Conservation (phyloP, 139 green algal genomes). For the Pseudopediastrum boryanum region DNA sequence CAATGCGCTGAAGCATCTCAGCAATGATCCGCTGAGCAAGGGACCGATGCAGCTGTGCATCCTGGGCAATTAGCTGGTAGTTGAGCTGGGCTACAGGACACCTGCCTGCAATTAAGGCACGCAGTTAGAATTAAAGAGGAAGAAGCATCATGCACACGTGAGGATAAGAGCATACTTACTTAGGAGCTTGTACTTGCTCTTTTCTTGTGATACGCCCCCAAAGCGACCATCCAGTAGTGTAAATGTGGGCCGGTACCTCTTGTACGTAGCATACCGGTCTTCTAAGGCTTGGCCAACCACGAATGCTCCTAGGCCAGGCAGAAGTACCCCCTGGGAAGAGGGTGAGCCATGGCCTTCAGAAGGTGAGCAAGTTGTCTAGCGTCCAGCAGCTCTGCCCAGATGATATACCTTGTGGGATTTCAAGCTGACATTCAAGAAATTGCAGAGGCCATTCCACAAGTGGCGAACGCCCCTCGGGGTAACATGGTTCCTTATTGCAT, state of each 20-base stretch:
- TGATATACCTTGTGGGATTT: constrained; percentile 40
- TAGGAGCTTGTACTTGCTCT: constrained; percentile 45
- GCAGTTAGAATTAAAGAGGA: too few relatives aligned
- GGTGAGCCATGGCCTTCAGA: too few relatives aligned
- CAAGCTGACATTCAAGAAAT: constrained; percentile 37
- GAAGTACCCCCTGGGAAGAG: constrained; percentile 48
- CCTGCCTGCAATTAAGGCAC: constrained; percentile 51
- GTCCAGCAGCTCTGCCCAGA: too few relatives aligned
- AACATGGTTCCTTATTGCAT: constrained; percentile 51
- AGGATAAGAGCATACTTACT: constrained; percentile 10
- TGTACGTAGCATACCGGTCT: constrained; percentile 37
- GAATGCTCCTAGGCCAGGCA: constrained; percentile 60
- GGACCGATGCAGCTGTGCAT: constrained; percentile 47
- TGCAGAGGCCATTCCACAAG: constrained; percentile 47
- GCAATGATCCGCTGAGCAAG: constrained; percentile 48
- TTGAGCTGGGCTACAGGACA: constrained; percentile 56
- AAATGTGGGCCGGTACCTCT: constrained; percentile 53
- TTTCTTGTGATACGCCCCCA: constrained; percentile 55
- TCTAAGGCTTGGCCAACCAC: constrained; percentile 49
- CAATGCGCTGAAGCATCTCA: constrained; percentile 59
- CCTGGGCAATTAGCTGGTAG: constrained; percentile 48
- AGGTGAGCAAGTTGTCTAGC: too few relatives aligned
- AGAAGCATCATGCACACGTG: not conserved
- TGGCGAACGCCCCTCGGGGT: constrained; percentile 29
- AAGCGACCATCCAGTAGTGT: constrained; percentile 57